Evolutionary conservation across 805 yeast genomes (phyloP).

Genomic region (Wickerhamiella occidentalis): DNA sequence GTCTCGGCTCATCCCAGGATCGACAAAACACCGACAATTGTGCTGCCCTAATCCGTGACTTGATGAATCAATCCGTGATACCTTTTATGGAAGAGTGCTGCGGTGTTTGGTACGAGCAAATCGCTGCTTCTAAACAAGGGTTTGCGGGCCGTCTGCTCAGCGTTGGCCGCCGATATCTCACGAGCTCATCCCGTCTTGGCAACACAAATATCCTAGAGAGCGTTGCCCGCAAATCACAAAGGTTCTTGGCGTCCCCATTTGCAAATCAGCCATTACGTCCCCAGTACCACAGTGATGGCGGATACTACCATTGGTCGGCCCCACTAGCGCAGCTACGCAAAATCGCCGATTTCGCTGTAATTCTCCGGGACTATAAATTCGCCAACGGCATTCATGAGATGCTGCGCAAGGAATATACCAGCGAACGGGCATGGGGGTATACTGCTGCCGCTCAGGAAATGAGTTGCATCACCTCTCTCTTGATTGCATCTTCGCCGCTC

Average conservation of each 20-base stretch:
- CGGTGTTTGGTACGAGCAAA: conserved; percentile 74
- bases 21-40: conserved; percentile 33
- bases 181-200: conserved; percentile 9
- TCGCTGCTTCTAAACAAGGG: conserved; percentile 64
- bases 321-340: conserved; percentile 61
- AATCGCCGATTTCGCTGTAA: conserved; percentile 84
- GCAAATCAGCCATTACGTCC: not conserved
- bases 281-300: conserved; percentile 8
- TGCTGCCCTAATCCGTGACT: conserved; percentile 34
- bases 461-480: conserved; percentile 59
- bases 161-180: conserved; percentile 48
- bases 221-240: conserved; percentile 1
- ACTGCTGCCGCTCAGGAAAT: conserved; percentile 82
- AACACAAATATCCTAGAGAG: conserved; percentile 10
- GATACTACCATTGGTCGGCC: conserved; percentile 11
- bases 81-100: conserved; percentile 82
- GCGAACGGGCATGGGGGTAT: conserved; percentile 69
- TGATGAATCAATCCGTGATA: conserved; percentile 40
- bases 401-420: conserved; percentile 60
- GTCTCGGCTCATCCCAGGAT: conserved; percentile 14
- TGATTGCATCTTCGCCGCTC: conserved; percentile 35
- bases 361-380: conserved; percentile 76
- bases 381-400: conserved; percentile 78
- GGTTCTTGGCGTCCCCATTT: not conserved
- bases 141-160: conserved; percentile 60